Evolutionary conservation across 1,284 basidiomycete species (phyloP).

Genomic region (Coriolopsis trogii): DNA sequence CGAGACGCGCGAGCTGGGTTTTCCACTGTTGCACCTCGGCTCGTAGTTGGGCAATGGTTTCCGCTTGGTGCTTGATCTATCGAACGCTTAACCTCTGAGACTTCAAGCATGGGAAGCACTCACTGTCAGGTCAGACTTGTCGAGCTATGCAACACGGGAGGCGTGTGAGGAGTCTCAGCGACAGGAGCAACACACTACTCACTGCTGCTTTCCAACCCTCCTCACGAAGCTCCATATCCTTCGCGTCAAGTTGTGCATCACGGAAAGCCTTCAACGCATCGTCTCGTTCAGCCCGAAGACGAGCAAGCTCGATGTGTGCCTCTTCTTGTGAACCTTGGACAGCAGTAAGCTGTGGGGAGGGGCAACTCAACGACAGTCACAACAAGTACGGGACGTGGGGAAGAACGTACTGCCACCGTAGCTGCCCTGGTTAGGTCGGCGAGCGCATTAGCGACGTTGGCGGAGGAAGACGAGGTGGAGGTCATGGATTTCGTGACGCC

Average conservation of each 20-base stretch:
- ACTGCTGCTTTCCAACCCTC: slow-evolving; percentile 55
- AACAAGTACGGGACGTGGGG: no score
- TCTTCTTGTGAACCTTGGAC: slow-evolving; percentile 34
- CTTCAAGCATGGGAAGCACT: no score
- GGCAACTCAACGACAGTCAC: not conserved
- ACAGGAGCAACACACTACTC: slow-evolving; percentile 31
- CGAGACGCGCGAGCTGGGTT: slow-evolving; percentile 59
- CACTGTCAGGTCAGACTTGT: slow-evolving; percentile 62
- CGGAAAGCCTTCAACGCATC: slow-evolving; percentile 52
- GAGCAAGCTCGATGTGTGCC: slow-evolving; percentile 38
- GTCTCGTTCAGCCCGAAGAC: slow-evolving; percentile 54
- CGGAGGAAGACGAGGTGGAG: slow-evolving; percentile 23
- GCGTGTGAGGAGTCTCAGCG: slow-evolving; percentile 1
- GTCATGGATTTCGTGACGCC: slow-evolving; percentile 15
- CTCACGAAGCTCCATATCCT: slow-evolving; percentile 52
- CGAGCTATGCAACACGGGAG: slow-evolving; percentile 40
- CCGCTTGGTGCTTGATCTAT: slow-evolving; percentile 60
- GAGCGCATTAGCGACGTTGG: slow-evolving; percentile 33
- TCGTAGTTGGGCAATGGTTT: slow-evolving; percentile 61
- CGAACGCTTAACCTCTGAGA: not conserved
- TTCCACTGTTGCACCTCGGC: slow-evolving; percentile 70
- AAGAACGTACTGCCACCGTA: slow-evolving; percentile 29
- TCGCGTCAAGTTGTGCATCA: slow-evolving; percentile 46
- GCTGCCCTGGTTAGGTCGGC: slow-evolving; percentile 31
- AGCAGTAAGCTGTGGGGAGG: slow-evolving; percentile 24